Percentiles rank a stretch among this genome's conserved stretches.
Evolutionary conservation across 1,139 yeast genomes (phyloP).

Genomic region (Eremothecium coryli): DNA sequence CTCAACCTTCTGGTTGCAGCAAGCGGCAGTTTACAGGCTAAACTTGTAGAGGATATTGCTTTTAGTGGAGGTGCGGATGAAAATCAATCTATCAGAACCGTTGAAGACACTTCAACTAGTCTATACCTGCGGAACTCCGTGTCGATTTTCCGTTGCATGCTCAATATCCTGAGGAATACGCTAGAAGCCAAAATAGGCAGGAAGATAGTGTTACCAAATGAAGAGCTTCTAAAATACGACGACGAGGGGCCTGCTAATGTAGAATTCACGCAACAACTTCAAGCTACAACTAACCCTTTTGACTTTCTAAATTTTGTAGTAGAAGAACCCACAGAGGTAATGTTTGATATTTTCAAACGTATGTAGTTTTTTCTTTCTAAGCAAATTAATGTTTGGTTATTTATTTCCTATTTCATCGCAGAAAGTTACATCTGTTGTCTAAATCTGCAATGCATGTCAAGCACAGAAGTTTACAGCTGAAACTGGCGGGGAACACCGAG

Average conservation of each 20-base stretch:
- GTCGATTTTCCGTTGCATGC: conserved; percentile 7
- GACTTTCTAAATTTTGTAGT: background rate
- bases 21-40: background rate
- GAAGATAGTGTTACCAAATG: conserved; percentile 1
- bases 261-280: no score
- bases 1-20: conserved; percentile 1
- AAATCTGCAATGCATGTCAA: no score
- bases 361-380: no score
- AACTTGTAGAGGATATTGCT: background rate
- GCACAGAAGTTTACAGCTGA: no score
- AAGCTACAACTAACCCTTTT: background rate
- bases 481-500: no score
- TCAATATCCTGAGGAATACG: conserved; percentile 7
- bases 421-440: no score
- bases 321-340: background rate
- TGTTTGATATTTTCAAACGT: no score
- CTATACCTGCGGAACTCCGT: background rate
- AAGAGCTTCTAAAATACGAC: conserved; percentile 1
- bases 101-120: background rate
- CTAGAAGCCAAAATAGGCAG: conserved; percentile 2
- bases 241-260: background rate
- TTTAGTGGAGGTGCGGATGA: background rate
- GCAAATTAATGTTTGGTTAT: no score
- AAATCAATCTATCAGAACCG: background rate
- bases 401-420: no score